These are phyloP conservation scores for Sphaceloma murrayae DNA, from an alignment of 2,329 filamentous ascomycete species.

Conservation along the genomic window DNA sequence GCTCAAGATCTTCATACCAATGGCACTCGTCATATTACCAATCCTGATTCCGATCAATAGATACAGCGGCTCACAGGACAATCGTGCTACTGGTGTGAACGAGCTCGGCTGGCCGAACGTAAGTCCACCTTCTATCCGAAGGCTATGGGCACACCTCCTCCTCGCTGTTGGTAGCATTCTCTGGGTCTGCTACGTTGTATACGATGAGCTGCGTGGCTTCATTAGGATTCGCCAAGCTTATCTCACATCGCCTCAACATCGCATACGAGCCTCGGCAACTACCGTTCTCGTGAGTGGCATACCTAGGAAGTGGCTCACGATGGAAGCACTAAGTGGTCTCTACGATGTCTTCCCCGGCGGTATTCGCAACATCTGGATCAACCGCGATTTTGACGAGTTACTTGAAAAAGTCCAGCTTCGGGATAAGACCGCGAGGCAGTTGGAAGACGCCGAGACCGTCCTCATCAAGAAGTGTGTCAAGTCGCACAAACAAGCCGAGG, in stretches of 20 bases:
- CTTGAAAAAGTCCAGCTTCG: conserved; percentile 74
- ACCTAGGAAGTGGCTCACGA: conserved; percentile 78
- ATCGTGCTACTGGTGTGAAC: conserved; percentile 59
- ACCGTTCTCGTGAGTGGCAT: conserved; percentile 90
- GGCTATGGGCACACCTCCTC: conserved; percentile 73
- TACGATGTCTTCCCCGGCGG: conserved; percentile 96
- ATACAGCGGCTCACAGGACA: conserved; percentile 48
- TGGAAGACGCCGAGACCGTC: conserved; percentile 77
- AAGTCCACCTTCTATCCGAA: conserved; percentile 48
- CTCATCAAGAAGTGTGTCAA: conserved; percentile 66
- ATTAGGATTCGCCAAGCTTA: conserved; percentile 91
- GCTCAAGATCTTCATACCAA: conserved; percentile 82
- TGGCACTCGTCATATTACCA: conserved; percentile 68
- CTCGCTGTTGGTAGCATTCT: conserved; percentile 67
- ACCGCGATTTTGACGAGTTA: conserved; percentile 74
- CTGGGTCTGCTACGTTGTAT: conserved; percentile 83
- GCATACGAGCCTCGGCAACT: conserved; percentile 83
- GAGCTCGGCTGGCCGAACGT: conserved; percentile 83
- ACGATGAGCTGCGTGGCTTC: conserved; percentile 75
- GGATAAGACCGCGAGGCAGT: conserved; percentile 56
- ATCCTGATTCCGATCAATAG: conserved; percentile 81
- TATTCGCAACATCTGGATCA: conserved; percentile 93
- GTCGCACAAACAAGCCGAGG: conserved; percentile 59
- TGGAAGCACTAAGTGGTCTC: conserved; percentile 68
- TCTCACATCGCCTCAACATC: conserved; percentile 87